These are phyloP conservation scores for Mentha longifolia DNA, from an alignment of 257 asterid species.

Conservation along the genomic window DNA sequence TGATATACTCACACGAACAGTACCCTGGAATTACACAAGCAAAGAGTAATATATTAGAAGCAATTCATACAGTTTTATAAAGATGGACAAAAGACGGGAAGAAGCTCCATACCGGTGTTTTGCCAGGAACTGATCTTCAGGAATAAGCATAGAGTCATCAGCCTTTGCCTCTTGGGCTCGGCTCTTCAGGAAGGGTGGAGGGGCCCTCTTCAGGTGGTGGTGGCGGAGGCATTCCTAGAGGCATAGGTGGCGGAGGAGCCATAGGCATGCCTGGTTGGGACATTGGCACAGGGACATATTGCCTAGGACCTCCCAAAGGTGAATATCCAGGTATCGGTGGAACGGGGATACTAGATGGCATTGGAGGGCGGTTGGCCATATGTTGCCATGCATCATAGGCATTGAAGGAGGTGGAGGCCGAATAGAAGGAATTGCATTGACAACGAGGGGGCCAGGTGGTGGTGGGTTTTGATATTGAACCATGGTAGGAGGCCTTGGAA, in stretches of 20 bases:
- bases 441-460: constrained; percentile 60
- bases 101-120: constrained; percentile 60
- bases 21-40: constrained; percentile 68
- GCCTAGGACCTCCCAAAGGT: constrained; percentile 65
- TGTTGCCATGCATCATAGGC: constrained; percentile 69
- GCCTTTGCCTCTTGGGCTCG: constrained; percentile 96
- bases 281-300: constrained; percentile 52
- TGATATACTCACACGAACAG: constrained; percentile 63
- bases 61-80: neutral
- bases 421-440: constrained; percentile 61
- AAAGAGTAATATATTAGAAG: constrained; percentile 18
- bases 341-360: constrained; percentile 60
- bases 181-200: constrained; percentile 97
- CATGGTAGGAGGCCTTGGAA: constrained; percentile 68
- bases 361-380: constrained; percentile 71
- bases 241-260: constrained; percentile 86
- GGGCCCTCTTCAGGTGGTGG: constrained; percentile 97
- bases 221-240: constrained; percentile 80
- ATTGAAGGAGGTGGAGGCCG: constrained; percentile 80
- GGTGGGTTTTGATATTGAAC: constrained; percentile 68
- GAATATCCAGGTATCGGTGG: constrained; percentile 89
- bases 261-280: constrained; percentile 75
- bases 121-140: constrained; percentile 88
- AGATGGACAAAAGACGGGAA: neutral
- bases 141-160: constrained; percentile 82